These are phyloP conservation scores for Chimonanthus salicifolius DNA, from an alignment of 164 flowering plant genomes.

Conservation along the genomic window DNA sequence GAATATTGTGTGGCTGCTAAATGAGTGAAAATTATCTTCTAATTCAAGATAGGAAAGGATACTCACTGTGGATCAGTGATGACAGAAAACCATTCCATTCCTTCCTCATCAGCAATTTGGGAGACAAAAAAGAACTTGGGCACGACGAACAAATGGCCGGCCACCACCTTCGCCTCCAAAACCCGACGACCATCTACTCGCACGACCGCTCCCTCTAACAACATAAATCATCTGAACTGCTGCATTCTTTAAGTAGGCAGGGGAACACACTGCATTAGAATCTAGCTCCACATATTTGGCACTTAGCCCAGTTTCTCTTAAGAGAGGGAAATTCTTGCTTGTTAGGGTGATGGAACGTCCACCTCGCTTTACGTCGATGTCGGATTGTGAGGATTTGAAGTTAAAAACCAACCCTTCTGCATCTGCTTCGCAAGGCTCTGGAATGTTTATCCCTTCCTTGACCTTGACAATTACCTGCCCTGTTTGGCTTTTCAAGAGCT, in stretches of 20 bases:
- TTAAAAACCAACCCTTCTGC: slow-evolving; percentile 37
- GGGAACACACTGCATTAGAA: slow-evolving; percentile 56
- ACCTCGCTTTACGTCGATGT: slow-evolving; percentile 37
- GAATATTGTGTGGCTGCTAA: background rate
- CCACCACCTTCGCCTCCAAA: slow-evolving; percentile 40
- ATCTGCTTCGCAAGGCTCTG: slow-evolving; percentile 43
- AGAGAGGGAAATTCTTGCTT: slow-evolving; percentile 43
- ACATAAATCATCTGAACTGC: slow-evolving; percentile 59
- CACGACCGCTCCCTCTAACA: slow-evolving; percentile 63
- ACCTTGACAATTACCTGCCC: slow-evolving; percentile 46
- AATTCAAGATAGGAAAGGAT: background rate
- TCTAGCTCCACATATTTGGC: slow-evolving; percentile 56
- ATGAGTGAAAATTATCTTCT: background rate
- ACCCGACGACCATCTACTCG: slow-evolving; percentile 51
- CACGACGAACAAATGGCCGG: slow-evolving; percentile 50
- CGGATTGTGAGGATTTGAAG: slow-evolving; percentile 47
- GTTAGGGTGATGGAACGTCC: slow-evolving; percentile 48
- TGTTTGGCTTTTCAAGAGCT: slow-evolving; percentile 41
- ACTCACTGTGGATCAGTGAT: slow-evolving; percentile 52
- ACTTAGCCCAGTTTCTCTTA: slow-evolving; percentile 58
- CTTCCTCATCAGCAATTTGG: slow-evolving; percentile 41
- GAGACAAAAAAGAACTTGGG: slow-evolving; percentile 56
- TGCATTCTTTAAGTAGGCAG: slow-evolving; percentile 58
- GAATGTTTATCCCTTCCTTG: slow-evolving; percentile 27
- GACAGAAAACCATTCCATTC: slow-evolving; percentile 63